Base-by-base conservation (phyloP, 2,329 filamentous ascomycete species). In the Endothia cerciana region DNA sequence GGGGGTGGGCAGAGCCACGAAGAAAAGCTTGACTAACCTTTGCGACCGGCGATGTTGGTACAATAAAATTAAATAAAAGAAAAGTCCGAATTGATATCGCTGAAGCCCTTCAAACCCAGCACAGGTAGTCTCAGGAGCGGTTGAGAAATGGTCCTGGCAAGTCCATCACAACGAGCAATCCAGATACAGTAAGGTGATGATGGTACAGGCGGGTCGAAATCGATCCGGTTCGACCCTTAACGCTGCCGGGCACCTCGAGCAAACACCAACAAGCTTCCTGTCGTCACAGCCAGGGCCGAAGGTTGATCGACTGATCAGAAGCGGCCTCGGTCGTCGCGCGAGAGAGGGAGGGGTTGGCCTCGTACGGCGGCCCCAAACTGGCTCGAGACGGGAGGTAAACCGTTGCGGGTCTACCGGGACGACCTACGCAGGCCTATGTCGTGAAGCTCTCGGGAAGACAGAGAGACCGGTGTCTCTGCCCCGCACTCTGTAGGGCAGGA, bases 111-210 rank as follows among this genome's bases (percentile, higher is more conserved):
- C 33, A n/a, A 62, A 62, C 28, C n/a, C 60, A 62, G 40, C 36
- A 41, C 30, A 55, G 25, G 19, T 41, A 30, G 30, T 63, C 61
- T 63, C 61, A 63, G 40, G 25, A 43, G 49, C 38, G 10, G 61
- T 41, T 30, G 41, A 30, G 25, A 19, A 33, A 33, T 4, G 38
- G 36, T 63, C 10, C 49, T 45, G 51, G 38, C 49, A 57, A 43
- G 51, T 63, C 61, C 61, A 63, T 63, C 61, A 57, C 61, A 63
- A 25, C 59, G 28, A 33, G 17, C 15, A 45, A 28, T 5, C 17
- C 8, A 10, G 2, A 51, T 19, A 25, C 8, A 10, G 28, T 17
- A n/a, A 8, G 3, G 56, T 5, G 15, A 2, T 22, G 33, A 59
- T 40, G 56, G n/a, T 28, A 43, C 38, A 19, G 17, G 28, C n/a